Evolutionary conservation across 2,329 filamentous ascomycete species (phyloP).

Genomic region (Phialophora expanda): DNA sequence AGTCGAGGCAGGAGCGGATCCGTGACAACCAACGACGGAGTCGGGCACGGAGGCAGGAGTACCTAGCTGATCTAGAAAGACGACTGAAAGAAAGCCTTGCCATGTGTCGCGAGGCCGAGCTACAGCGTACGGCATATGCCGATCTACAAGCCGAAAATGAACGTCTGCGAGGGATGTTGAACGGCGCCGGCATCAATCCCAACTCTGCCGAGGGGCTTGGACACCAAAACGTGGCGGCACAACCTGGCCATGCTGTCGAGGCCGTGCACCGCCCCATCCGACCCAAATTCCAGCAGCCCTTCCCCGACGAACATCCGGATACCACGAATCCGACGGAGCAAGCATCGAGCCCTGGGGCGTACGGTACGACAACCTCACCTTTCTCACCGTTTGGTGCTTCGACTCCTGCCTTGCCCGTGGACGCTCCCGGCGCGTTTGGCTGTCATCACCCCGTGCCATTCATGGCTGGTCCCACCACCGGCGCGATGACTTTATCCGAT

Average conservation of each 20-base stretch:
- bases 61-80: constrained; percentile 37
- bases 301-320: neutral
- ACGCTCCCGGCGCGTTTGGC: constrained; percentile 3
- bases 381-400: neutral
- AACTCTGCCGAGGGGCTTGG: constrained; percentile 29
- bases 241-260: neutral
- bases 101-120: constrained; percentile 33
- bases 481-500: constrained; percentile 1
- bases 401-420: neutral
- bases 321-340: neutral
- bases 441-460: neutral
- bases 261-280: constrained; percentile 18
- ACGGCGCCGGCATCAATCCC: constrained; percentile 27
- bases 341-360: neutral
- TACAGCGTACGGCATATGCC: constrained; percentile 28
- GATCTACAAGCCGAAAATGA: constrained; percentile 35
- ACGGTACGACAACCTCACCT: neutral
- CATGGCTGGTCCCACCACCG: neutral
- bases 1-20: constrained; percentile 38
- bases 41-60: constrained; percentile 38
- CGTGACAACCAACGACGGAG: constrained; percentile 41
- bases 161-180: constrained; percentile 30
- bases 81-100: constrained; percentile 35
- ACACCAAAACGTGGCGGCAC: constrained; percentile 1
- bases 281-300: constrained; percentile 18